Evolutionary conservation across 2,329 filamentous ascomycete genomes (phyloP).

Genomic region (Ophiostoma angusticollis): DNA sequence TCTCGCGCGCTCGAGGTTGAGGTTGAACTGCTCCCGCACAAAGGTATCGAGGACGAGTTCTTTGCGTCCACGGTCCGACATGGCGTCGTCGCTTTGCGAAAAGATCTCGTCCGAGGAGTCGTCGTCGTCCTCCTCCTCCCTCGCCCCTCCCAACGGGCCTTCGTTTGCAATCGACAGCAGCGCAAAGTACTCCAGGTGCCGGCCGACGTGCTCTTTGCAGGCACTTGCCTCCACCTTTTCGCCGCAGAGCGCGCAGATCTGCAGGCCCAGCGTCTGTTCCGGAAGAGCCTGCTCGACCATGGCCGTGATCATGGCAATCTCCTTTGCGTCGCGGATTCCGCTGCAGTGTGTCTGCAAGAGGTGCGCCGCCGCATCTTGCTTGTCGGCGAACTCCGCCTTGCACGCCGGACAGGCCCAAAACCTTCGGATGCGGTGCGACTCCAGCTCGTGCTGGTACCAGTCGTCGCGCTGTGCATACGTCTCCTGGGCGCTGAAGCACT

Average conservation of each 20-base stretch:
- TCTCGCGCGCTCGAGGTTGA: conserved; percentile 10
- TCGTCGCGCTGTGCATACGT: conserved; percentile 11
- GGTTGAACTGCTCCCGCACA: conserved; percentile 12
- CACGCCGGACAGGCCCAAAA: conserved; percentile 12
- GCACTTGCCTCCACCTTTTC: conserved; percentile 5
- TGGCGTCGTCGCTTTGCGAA: conserved; percentile 10
- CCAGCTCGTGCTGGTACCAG: conserved; percentile 13
- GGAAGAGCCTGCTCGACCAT: conserved; percentile 10
- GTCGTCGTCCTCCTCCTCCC: too few species aligned
- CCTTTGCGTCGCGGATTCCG: conserved; percentile 5
- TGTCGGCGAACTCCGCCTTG: conserved; percentile 9
- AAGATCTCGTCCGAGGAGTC: conserved; percentile 11
- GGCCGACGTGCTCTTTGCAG: conserved; percentile 11
- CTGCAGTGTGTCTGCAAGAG: conserved; percentile 4
- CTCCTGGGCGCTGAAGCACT: conserved; percentile 11
- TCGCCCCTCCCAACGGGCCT: too few species aligned
- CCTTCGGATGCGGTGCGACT: conserved; percentile 10
- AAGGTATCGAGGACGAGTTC: conserved; percentile 12
- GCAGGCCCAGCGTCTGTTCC: not conserved
- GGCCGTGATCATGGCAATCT: conserved; percentile 5
- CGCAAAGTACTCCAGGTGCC: conserved; percentile 12
- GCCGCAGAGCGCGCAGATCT: conserved; percentile 9
- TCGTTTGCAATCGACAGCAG: conserved; percentile 9
- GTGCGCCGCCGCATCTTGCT: conserved; percentile 9
- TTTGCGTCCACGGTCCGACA: conserved; percentile 11